Conservation (phyloP, 179 eudicot genomes). For the Gypsophila paniculata region DNA sequence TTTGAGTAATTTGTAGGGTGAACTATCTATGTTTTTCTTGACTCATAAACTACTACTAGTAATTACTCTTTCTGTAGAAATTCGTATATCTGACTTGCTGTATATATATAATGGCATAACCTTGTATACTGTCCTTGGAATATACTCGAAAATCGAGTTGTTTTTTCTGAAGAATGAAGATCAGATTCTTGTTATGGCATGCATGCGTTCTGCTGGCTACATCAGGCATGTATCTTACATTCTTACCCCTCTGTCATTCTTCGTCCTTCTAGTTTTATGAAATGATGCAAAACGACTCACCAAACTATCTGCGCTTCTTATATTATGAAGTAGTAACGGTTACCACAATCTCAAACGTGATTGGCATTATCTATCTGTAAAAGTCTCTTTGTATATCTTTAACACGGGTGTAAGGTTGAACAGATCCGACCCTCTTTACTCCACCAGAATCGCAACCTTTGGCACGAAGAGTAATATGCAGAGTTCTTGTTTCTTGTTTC, state of each 20-base stretch:
- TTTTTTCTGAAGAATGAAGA: constrained; percentile 23
- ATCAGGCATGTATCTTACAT: constrained; percentile 24
- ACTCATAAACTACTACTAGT: constrained; percentile 12
- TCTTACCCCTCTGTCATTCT: background rate
- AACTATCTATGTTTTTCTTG: constrained; percentile 18
- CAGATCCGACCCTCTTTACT: too few species aligned
- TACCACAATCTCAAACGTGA: too few species aligned
- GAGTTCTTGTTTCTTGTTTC: background rate
- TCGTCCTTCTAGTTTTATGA: background rate
- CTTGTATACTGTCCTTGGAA: background rate
- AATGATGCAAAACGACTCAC: background rate
- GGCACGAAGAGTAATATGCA: too few species aligned
- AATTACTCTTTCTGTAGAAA: constrained; percentile 3
- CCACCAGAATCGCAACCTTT: too few species aligned
- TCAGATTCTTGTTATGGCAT: constrained; percentile 19
- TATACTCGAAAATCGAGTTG: background rate
- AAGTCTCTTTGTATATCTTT: background rate
- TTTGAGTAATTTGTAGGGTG: constrained; percentile 19
- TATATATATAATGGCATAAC: constrained; percentile 5
- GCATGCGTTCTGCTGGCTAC: constrained; percentile 26
- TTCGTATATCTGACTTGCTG: background rate
- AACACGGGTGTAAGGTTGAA: too few species aligned
- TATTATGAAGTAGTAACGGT: background rate
- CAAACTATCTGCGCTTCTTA: background rate
- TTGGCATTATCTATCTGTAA: background rate